Evolutionary conservation across 2,329 filamentous ascomycete species (phyloP).

Genomic region (Colletotrichum sp.): DNA sequence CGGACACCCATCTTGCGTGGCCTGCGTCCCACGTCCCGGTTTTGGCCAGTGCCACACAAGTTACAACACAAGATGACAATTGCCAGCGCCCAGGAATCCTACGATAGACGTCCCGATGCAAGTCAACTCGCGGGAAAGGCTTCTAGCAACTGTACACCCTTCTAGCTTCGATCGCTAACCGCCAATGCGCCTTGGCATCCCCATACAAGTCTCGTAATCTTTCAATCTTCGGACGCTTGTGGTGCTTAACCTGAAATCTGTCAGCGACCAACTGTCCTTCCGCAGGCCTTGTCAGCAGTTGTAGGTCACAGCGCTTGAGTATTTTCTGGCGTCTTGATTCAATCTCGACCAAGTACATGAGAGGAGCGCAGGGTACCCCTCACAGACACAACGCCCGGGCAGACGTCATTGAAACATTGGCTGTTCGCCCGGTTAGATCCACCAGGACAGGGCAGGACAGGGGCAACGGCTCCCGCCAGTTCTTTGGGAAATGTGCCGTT

Average conservation of each 20-base stretch:
- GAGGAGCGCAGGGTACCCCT: not conserved
- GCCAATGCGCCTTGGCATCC: not conserved
- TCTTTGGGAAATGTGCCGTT: not conserved
- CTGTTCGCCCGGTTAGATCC: not conserved
- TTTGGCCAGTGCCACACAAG: not conserved
- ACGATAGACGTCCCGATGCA: not conserved
- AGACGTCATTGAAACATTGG: constrained; percentile 16
- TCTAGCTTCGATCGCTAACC: not conserved
- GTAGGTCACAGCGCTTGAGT: not conserved
- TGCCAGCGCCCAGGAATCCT: not conserved
- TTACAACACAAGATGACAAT: not conserved
- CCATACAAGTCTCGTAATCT: not conserved
- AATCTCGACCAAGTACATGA: not conserved
- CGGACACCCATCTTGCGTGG: not conserved
- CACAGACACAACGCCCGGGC: not conserved
- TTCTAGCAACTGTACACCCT: constrained; percentile 6
- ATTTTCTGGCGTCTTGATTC: not conserved
- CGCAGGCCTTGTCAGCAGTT: not conserved
- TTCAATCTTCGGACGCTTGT: not conserved
- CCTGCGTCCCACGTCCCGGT: not conserved
- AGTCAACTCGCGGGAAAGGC: not conserved
- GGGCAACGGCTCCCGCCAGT: not conserved
- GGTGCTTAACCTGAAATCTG: not conserved
- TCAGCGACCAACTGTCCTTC: not conserved
- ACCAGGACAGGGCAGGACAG: not conserved